Base-by-base conservation (phyloP, 2,329 filamentous ascomycete genomes). In the Penicillium janthinellum region DNA sequence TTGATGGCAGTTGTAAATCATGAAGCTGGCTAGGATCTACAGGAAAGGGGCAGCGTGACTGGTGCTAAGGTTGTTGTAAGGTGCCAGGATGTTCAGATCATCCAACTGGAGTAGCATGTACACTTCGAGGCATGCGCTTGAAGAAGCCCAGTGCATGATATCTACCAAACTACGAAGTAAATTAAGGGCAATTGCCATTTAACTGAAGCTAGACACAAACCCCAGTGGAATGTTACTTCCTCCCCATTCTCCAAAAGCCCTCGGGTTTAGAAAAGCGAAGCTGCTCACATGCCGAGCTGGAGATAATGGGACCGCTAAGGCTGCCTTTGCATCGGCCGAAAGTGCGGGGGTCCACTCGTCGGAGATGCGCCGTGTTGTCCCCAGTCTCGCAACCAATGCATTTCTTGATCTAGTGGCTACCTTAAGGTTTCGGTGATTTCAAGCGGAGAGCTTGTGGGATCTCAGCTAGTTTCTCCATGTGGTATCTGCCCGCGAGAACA, bases 361-460 rank as follows among this genome's bases (percentile, higher is more conserved):
- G 45, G 45, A 49, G 45, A 49, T 49, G 45, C 28, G 12, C 45
- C 45, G 45, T 48, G 45, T 10, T 45, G 42, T 41, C 38, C 38
- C 3, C 15, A 17, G n/a, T 11, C n/a, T 17, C 5, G 38, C 38
- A 20, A 20, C n/a, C 3, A 45, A 28, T 11, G n/a, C 39, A 41
- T 10, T 10, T 10, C 15, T 39, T 14, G 37, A 17, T 39, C n/a
- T n/a, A 31, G 28, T 39, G 37, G 14, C 37, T 39, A 39, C 38
- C 15, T 39, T 17, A 42, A 42, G 11, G 39, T 42, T n/a, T 42
- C 2, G 5, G 8, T 17, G 15, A 11, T 42, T 1, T 42, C 8
- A 42, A 20, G 39, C 10, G 39, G 17, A 17, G 17, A 17, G 15
- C 8, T 5, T 11, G 7, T 17, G 8, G 1, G 39, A 12, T 22